Evolutionary conservation across 306 rosid genomes (phyloP), one percentile per base, ranked within the genome.

Genomic region (Carpinus fangiana): DNA sequence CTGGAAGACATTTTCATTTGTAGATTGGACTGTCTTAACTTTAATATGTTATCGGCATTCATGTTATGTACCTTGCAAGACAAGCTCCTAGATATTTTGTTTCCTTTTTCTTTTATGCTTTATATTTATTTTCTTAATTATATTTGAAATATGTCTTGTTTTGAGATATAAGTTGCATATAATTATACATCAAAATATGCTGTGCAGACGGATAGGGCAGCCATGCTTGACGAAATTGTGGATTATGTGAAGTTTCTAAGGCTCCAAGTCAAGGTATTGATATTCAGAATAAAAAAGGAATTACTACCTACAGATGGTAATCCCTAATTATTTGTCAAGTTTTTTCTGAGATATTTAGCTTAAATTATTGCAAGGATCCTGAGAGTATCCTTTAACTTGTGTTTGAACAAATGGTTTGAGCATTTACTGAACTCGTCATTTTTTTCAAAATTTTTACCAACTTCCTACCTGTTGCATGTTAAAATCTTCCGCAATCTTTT

Each of bases 221-320:
- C 87, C 7, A 96, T 96, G 98, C 98, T 96, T 64, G 99, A 96
- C 13, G 99, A 96, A 89, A 90, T 96, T 76, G 96, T 96, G 82
- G 99, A 93, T 79, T 96, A 93, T 73, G 99, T 96, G 70, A 96
- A 96, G 91, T 96, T 96, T 80, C 89, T 96, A 55, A 93, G 99
- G 89, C 98, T 96, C 81, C 99, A 96, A 85, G 98, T 96, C 56
- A 96, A 93, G 99, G 99, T 96, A 84, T 54, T 75, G 62, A 51
- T 31, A 6, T 62, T 54, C 20, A 60, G 60, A 26, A 62, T 88
- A 56, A 38, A 74, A 52, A 26, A 28, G 51, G 55, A n/a, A 73
- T 7, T 55, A 16, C 76, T 13, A 70, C 81, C 59, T 79, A 41
- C 36, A 59, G 71, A 74, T 72, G 28, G 16, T 23, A 54, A 66